These are phyloP conservation scores for Apiospora pterosperma DNA, from an alignment of 2,329 filamentous ascomycete genomes.

Conservation along the genomic window DNA sequence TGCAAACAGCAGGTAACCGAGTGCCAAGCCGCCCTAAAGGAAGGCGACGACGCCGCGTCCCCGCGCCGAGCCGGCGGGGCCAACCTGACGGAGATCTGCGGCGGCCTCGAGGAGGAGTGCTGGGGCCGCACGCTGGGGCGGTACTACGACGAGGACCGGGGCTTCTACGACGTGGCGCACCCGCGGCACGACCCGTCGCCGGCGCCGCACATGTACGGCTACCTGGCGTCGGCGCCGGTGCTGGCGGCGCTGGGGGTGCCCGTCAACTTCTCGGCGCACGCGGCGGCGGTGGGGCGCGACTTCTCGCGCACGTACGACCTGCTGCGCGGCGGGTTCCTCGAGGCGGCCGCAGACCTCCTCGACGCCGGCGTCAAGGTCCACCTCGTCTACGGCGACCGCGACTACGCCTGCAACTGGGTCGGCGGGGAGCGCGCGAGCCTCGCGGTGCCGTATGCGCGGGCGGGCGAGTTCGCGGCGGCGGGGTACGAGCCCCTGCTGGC, in stretches of 20 bases:
- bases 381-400: constrained; percentile 55
- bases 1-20: constrained; percentile 4
- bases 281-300: constrained; percentile 37
- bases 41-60: not conserved
- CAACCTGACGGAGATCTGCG: not conserved
- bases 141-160: constrained; percentile 9
- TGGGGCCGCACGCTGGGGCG: not conserved
- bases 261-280: constrained; percentile 52
- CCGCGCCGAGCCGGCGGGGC: not conserved
- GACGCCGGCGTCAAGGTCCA: constrained; percentile 55
- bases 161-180: constrained; percentile 23
- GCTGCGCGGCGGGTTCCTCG: constrained; percentile 31
- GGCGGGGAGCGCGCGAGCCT: constrained; percentile 51
- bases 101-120: not conserved
- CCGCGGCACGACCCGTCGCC: constrained; percentile 49
- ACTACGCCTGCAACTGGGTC: constrained; percentile 56
- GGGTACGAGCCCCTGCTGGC: constrained; percentile 61
- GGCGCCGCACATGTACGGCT: constrained; percentile 48
- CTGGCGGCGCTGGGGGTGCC: constrained; percentile 57
- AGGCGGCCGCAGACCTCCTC: constrained; percentile 49
- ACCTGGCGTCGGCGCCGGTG: constrained; percentile 53
- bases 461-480: constrained; percentile 43
- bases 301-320: constrained; percentile 37
- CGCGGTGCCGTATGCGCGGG: constrained; percentile 40
- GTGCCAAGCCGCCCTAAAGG: constrained; percentile 9